Percentiles rank a stretch among this genome's conserved stretches.
phyloP scores from a whole-genome alignment of 2,329 filamentous ascomycete genomes.

The Didymella lethalis region DNA sequence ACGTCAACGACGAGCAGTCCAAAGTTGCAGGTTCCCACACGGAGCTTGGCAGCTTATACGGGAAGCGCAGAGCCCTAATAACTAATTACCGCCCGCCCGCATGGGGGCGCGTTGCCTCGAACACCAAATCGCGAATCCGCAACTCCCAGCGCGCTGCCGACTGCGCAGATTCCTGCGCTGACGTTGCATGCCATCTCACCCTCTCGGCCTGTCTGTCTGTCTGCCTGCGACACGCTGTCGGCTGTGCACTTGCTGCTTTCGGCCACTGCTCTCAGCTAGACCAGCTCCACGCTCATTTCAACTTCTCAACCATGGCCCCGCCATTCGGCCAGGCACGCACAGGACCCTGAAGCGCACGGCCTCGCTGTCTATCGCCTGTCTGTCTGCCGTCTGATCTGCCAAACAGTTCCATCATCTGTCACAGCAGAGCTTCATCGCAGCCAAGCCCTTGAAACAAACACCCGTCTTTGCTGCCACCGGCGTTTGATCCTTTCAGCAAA shows the following conservation, averaged over 20 bases:
- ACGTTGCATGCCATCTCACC: constrained; percentile 8
- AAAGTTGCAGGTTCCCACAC: constrained; percentile 13
- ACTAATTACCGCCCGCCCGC: neutral
- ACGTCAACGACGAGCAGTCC: constrained; percentile 18
- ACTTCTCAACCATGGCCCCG: constrained; percentile 8
- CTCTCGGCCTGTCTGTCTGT: constrained; percentile 5
- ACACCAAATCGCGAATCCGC: constrained; percentile 4
- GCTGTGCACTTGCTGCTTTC: constrained; percentile 16
- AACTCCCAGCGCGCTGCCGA: neutral
- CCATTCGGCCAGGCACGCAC: constrained; percentile 5
- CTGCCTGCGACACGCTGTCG: constrained; percentile 11
- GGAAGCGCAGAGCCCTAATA: neutral
- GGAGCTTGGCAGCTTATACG: constrained; percentile 4
- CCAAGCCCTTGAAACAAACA: neutral
- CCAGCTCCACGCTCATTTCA: neutral
- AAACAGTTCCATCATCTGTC: constrained; percentile 3
- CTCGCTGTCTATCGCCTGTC: neutral
- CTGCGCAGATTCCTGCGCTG: constrained; percentile 7
- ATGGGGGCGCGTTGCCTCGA: constrained; percentile 6
- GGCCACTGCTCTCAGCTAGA: constrained; percentile 9
- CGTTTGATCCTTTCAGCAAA: neutral
- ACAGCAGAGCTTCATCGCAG: neutral
- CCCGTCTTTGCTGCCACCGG: neutral
- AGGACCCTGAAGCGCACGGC: constrained; percentile 18
- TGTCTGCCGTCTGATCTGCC: constrained; percentile 5